Conservation (phyloP, 73 alveolate genomes). For the Paramecium bursaria region DNA sequence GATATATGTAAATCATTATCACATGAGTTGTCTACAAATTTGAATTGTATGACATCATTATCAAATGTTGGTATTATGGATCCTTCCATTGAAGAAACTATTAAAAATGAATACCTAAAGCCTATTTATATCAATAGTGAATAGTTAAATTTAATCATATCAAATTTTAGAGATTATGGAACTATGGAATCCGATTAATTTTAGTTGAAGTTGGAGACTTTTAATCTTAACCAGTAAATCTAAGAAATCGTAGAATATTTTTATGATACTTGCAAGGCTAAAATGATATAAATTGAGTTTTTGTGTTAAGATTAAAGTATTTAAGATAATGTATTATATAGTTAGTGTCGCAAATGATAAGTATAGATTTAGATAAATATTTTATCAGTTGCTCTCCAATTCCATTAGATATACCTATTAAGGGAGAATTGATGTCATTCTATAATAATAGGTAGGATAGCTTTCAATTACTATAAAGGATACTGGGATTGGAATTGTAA, state of each 20-base stretch:
- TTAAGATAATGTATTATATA: neutral
- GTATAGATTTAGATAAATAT: constrained; percentile 27
- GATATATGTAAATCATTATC: constrained; percentile 56
- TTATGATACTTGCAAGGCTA: no score
- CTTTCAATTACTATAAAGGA: neutral
- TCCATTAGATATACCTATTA: constrained; percentile 21
- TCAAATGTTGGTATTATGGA: neutral
- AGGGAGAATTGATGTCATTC: neutral
- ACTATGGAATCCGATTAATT: neutral
- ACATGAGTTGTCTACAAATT: constrained; percentile 45
- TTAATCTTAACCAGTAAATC: neutral
- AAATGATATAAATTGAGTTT: no score
- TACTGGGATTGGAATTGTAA: constrained; percentile 54
- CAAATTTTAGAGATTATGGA: constrained; percentile 29
- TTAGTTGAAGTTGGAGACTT: constrained; percentile 17
- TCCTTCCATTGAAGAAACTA: neutral
- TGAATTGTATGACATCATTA: constrained; percentile 3
- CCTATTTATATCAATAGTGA: constrained; percentile 42
- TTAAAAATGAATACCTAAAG: constrained; percentile 3
- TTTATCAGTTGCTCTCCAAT: constrained; percentile 13
- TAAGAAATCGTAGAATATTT: constrained; percentile 10
- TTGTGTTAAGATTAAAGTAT: constrained; percentile 27
- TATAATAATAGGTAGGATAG: neutral
- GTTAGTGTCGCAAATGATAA: neutral
- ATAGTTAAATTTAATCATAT: constrained; percentile 28